Base-by-base conservation (phyloP, 2,329 filamentous ascomycete species). In the Fusarium coffeatum region DNA sequence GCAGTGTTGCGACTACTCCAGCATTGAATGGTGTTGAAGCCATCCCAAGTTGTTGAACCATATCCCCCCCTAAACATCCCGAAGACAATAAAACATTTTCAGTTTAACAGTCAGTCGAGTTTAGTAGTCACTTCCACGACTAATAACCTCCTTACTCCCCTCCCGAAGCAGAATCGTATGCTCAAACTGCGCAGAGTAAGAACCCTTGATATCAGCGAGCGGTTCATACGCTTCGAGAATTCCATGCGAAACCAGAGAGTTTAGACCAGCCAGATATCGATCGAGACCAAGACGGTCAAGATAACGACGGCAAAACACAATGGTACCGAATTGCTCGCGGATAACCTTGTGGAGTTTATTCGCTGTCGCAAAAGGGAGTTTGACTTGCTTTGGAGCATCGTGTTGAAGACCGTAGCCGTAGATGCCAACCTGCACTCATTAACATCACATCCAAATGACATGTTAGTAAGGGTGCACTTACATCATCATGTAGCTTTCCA, bases 401-500 rank as follows among this genome's bases (percentile, higher is more conserved):
- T 78, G 69, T 20, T 80, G 77, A 62, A 83, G 76, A 5, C 83
- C 84, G 50, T 88, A 88, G 15, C 85, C 85, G 56, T 87, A 88
- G 20, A 87, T 76, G 0, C 85, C 86, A 20, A 77, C 68, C 84
- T 86, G 27, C 5, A 0, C 3, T 3, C 3, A 43, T 71, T 6
- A 64, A 41, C 8, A 27, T 12, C 9, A 16, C 18, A 1, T 3
- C 3, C 6, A 5, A 1, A 1, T 10, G 4, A 28, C 1, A 9
- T 16, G 5, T 34, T 16, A 5, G 15, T 16, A 4, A 25, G 16
- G 12, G 3, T 20, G 23, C 11, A 73, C 77, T 72, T 80, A 93
- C 92, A 81, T 96, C 92, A 74, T 97, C 93, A 70, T 87, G 84
- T 45, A 95, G 89, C 76, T 91, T 90, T 66, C 93, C 94, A 75